A percentile compares a stretch with the other conserved stretches of the same genome.
phyloP scores from a whole-genome alignment of 1,139 yeast genomes.

The Candida sanyaensis region DNA sequence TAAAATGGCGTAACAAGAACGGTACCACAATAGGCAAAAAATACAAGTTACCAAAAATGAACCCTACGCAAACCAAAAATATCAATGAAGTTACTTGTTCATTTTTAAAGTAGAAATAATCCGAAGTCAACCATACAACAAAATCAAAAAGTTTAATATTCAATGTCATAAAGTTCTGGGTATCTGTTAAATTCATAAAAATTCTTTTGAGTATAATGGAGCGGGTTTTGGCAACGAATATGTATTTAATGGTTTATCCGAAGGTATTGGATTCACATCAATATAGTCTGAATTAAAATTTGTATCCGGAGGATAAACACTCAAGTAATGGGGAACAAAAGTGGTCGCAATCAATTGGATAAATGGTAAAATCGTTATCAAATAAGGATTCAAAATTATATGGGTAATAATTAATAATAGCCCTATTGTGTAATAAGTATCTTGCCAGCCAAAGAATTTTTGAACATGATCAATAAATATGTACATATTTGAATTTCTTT shows the following conservation, averaged over 20 bases:
- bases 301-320: slow-evolving; percentile 40
- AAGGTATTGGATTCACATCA: slow-evolving; percentile 53
- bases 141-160: slow-evolving; percentile 68
- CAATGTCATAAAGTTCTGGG: slow-evolving; percentile 79
- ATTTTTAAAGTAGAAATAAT: slow-evolving; percentile 66
- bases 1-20: slow-evolving; percentile 22
- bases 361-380: slow-evolving; percentile 56
- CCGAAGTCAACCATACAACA: slow-evolving; percentile 47
- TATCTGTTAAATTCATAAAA: slow-evolving; percentile 78
- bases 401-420: slow-evolving; percentile 57
- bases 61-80: slow-evolving; percentile 33
- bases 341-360: slow-evolving; percentile 54
- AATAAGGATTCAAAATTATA: slow-evolving; percentile 61
- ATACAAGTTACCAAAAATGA: slow-evolving; percentile 30
- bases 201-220: slow-evolving; percentile 78
- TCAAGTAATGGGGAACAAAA: slow-evolving; percentile 69
- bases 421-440: slow-evolving; percentile 64
- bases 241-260: slow-evolving; percentile 52
- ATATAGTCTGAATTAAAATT: slow-evolving; percentile 18
- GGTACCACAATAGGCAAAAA: slow-evolving; percentile 35
- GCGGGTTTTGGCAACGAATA: slow-evolving; percentile 68
- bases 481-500: slow-evolving; percentile 65
- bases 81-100: slow-evolving; percentile 62
- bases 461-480: slow-evolving; percentile 57
- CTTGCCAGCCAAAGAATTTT: slow-evolving; percentile 61